A percentile compares a stretch with the other conserved stretches of the same genome.
Evolutionary conservation across 2,329 filamentous ascomycete genomes (phyloP).

Genomic region (Trichoderma sp.): DNA sequence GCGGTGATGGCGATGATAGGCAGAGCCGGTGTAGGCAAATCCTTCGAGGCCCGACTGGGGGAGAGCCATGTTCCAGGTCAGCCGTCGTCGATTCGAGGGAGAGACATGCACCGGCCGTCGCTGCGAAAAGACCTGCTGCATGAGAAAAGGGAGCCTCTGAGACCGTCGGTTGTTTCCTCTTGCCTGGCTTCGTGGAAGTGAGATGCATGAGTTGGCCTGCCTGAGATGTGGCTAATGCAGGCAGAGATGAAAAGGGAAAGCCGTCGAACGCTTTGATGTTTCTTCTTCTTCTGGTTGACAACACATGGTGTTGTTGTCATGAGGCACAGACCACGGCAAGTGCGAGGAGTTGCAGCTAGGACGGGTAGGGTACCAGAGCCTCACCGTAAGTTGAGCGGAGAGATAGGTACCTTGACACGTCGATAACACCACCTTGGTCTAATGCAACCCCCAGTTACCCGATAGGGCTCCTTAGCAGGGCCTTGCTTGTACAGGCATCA

Average conservation of each 20-base stretch:
- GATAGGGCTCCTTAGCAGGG: constrained; percentile 9
- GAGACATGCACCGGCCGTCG: neutral
- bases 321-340: neutral
- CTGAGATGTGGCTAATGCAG: constrained; percentile 9
- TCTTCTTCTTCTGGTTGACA: neutral
- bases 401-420: constrained; percentile 14
- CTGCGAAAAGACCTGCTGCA: neutral
- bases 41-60: neutral
- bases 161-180: neutral
- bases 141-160: neutral
- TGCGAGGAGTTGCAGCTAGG: neutral
- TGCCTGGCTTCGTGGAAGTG: neutral
- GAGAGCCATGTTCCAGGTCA: constrained; percentile 4
- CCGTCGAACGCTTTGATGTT: neutral
- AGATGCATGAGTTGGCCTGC: neutral
- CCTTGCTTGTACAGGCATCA: neutral
- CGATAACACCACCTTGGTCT: constrained; percentile 5
- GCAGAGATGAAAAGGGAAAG: constrained; percentile 1
- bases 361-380: neutral
- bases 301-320: constrained; percentile 8
- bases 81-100: neutral
- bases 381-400: constrained; percentile 3
- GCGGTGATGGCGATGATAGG: constrained; percentile 1
- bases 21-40: neutral
- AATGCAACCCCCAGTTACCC: neutral